Evolutionary conservation across 192 early-diverging fungal genomes (phyloP), one percentile per base, ranked within the genome.

Genomic region (Gigaspora rosea): DNA sequence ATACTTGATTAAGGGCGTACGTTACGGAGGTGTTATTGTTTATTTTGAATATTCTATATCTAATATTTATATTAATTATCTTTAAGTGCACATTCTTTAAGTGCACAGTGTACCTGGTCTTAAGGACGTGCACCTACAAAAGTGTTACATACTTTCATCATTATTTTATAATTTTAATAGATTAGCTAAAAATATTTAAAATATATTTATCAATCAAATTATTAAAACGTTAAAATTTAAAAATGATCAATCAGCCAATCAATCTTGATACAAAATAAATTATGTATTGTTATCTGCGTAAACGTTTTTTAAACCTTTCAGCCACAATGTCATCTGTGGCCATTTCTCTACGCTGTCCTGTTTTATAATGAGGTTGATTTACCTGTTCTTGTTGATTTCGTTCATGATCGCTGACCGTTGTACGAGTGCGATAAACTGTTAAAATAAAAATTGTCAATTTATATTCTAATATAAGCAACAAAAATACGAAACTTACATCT

Each of bases 321-420:
- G 93, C 89, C 0, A 91, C 92, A 32, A 90, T 78, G 46, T 95
- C 94, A 80, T 97, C 95, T 9, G 91, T 95, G 5, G 95, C 95
- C 90, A 90, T 93, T 32, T 90, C 88, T 58, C 90, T 81, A 35
- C 89, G 84, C 71, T 88, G 86, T 6, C 81, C 73, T 20, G 78
- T 63, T 6, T 76, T 78, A 49, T 77, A 75, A 33, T 69, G 33
- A 50, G 69, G 46, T 80, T 81, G 27, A 80, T 78, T 56, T 82
- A 79, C 22, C 84, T 81, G 16, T 72, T 78, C 35, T 80, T 6
- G 72, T n/a, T 66, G 35, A n/a, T 12, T 51, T 76, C 51, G 16
- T 66, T 76, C 75, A 51, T 66, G 63, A 41, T 76, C 75, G 51
- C 64, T 76, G 16, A 57, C 27, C 32, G 75, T 64, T 8, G 75